Conservation (phyloP, 352 stramenopile species). For the Albugo laibachii region DNA sequence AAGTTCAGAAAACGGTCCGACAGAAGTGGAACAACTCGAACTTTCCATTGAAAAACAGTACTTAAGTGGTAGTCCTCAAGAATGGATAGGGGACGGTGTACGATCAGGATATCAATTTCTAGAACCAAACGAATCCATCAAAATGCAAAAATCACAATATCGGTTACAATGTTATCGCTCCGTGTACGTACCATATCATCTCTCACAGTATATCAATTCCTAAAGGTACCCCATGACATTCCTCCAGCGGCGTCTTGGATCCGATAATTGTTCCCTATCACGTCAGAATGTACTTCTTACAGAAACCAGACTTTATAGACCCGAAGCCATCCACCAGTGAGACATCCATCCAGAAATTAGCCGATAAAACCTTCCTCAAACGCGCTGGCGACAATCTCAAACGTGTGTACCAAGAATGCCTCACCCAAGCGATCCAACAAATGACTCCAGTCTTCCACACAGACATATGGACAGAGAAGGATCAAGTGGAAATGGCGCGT, state of each 20-base stretch:
- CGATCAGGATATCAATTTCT: conserved; percentile 61
- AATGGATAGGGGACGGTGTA: conserved; percentile 59
- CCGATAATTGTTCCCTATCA: conserved; percentile 45
- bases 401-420: conserved; percentile 60
- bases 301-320: conserved; percentile 44
- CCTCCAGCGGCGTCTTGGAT: conserved; percentile 41
- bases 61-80: conserved; percentile 28
- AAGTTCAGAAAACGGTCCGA: conserved; percentile 3
- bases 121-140: conserved; percentile 11
- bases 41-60: conserved; percentile 63
- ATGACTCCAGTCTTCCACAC: conserved; percentile 70
- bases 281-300: conserved; percentile 73
- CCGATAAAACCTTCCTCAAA: conserved; percentile 53
- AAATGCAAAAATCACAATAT: conserved; percentile 43
- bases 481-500: conserved; percentile 59
- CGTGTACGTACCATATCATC: not conserved
- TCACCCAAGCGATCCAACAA: conserved; percentile 40
- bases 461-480: conserved; percentile 46
- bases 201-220: not conserved
- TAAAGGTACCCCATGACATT: not conserved
- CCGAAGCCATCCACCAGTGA: conserved; percentile 29
- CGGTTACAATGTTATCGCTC: conserved; percentile 75
- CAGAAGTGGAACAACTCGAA: conserved; percentile 54
- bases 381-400: conserved; percentile 43
- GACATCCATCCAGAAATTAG: conserved; percentile 58